Evolutionary conservation across 352 stramenopile species (phyloP).

Genomic region (Aphanomyces astaci): DNA sequence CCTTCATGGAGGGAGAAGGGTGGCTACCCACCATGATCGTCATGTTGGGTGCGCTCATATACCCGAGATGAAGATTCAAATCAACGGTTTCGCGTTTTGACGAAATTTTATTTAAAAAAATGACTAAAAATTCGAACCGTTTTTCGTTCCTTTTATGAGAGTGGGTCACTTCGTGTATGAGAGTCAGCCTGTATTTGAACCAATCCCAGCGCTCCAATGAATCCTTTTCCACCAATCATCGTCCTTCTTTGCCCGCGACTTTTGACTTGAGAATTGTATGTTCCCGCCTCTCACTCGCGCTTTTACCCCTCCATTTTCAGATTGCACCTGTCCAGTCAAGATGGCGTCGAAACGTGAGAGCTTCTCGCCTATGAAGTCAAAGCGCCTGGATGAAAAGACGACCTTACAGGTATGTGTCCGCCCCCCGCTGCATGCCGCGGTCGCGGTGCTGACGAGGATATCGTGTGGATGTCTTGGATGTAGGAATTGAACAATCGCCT

Average conservation of each 20-base stretch:
- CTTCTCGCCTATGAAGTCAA: conserved; percentile 76
- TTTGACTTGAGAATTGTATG: conserved; percentile 20
- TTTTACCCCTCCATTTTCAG: conserved; percentile 19
- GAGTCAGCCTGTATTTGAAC: neutral
- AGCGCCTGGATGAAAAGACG: conserved; percentile 74
- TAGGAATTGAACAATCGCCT: conserved; percentile 72
- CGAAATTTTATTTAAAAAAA: neutral
- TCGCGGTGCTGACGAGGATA: neutral
- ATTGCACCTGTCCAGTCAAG: conserved; percentile 8
- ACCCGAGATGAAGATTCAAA: too few relatives aligned
- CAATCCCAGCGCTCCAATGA: neutral
- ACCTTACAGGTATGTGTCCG: conserved; percentile 52
- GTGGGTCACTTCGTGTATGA: conserved; percentile 1
- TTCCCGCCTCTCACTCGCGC: neutral
- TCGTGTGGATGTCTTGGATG: neutral
- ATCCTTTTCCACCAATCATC: conserved; percentile 12
- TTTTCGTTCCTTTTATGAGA: neutral
- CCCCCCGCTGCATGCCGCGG: neutral
- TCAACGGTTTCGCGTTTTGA: neutral
- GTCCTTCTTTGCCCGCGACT: neutral
- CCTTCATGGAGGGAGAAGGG: too few relatives aligned
- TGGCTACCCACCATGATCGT: conserved; percentile 21
- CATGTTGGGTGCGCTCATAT: conserved; percentile 12
- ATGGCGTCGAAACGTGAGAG: conserved; percentile 21
- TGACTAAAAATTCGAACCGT: neutral